A percentile compares a stretch with the other conserved stretches of the same genome.
Evolutionary conservation across 345 rosid genomes (phyloP).

Genomic region (Psidium friedrichsthalianum): DNA sequence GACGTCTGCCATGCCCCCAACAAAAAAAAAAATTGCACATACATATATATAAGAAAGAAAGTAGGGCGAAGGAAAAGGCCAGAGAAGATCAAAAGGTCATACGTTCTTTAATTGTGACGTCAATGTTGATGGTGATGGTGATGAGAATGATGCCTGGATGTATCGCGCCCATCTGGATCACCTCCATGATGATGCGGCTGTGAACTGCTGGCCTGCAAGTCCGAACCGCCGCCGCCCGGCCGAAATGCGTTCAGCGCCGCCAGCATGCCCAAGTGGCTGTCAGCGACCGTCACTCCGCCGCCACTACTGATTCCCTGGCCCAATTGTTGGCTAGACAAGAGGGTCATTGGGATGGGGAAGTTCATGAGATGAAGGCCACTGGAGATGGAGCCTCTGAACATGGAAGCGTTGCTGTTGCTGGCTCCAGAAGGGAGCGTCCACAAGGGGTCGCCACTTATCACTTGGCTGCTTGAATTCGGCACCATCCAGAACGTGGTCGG

Average conservation of each 20-base stretch:
- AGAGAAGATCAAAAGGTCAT: background rate
- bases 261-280: slow-evolving; percentile 53
- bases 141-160: background rate
- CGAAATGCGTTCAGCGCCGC: slow-evolving; percentile 61
- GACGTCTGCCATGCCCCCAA: background rate
- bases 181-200: background rate
- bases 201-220: background rate
- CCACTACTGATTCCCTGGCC: slow-evolving; percentile 6
- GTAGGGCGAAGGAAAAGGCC: background rate
- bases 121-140: background rate
- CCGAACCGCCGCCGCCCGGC: slow-evolving; percentile 5
- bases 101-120: background rate
- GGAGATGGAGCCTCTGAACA: slow-evolving; percentile 25
- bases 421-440: slow-evolving; percentile 30
- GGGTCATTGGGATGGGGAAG: slow-evolving; percentile 59
- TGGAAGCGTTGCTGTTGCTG: slow-evolving; percentile 7
- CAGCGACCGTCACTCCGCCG: slow-evolving; percentile 19
- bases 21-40: background rate
- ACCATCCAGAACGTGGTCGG: slow-evolving; percentile 63
- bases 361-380: slow-evolving; percentile 74
- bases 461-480: slow-evolving; percentile 29
- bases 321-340: slow-evolving; percentile 52
- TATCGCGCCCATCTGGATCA: background rate
- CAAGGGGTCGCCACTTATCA: slow-evolving; percentile 25
- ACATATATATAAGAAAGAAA: background rate